Percentiles rank a stretch among this genome's conserved stretches.
These are phyloP conservation scores for Eudorina sp. DNA, from an alignment of 139 green algal species.

Conservation along the genomic window DNA sequence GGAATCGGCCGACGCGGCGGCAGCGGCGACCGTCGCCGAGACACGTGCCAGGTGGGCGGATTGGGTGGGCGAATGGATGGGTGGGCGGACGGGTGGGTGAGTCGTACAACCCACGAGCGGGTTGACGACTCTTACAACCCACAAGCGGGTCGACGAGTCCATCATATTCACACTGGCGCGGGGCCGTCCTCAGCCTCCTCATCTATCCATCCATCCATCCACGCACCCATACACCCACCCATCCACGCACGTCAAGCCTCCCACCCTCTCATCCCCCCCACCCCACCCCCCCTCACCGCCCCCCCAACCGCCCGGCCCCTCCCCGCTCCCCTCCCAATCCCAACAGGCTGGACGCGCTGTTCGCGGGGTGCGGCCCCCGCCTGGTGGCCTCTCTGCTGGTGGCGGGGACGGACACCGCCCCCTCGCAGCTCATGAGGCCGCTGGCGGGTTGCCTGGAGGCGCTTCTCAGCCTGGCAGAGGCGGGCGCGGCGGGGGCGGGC, in stretches of 20 bases:
- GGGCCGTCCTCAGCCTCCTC: too few relatives aligned
- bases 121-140: too few relatives aligned
- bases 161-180: too few relatives aligned
- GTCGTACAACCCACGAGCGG: too few relatives aligned
- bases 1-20: neutral
- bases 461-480: constrained; percentile 43
- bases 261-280: too few relatives aligned
- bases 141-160: too few relatives aligned
- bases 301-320: neutral
- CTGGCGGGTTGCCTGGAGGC: constrained; percentile 64
- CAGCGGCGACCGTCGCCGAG: too few relatives aligned
- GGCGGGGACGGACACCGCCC: constrained; percentile 68
- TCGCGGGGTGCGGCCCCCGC: constrained; percentile 53
- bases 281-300: neutral
- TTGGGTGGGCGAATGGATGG: too few relatives aligned
- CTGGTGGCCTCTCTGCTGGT: constrained; percentile 64
- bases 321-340: neutral
- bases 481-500: constrained; percentile 7
- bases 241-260: neutral
- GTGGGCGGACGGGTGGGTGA: too few relatives aligned
- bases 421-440: constrained; percentile 76
- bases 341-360: constrained; percentile 36
- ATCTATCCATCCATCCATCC: too few relatives aligned
- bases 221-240: too few relatives aligned
- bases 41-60: neutral